phyloP scores from a whole-genome alignment of 148 eudicot genomes.

The Diospyros lotus region DNA sequence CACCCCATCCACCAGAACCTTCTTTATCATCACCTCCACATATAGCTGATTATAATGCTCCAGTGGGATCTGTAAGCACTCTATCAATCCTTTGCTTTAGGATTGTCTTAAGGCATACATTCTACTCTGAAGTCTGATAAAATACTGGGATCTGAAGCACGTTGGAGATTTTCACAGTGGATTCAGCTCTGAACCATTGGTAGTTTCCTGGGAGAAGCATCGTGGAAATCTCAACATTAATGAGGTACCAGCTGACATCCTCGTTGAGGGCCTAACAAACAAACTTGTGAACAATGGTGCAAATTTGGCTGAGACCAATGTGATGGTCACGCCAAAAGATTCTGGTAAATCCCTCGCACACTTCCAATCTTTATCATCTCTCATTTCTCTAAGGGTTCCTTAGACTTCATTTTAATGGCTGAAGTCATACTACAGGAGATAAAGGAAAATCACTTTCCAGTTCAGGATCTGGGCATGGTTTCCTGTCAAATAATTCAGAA shows the following conservation, averaged over 20 bases:
- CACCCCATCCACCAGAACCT: slow-evolving; percentile 53
- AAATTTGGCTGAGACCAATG: slow-evolving; percentile 27
- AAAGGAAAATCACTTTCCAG: slow-evolving; percentile 50
- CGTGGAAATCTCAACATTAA: slow-evolving; percentile 22
- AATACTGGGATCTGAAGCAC: slow-evolving; percentile 37
- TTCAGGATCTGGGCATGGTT: slow-evolving; percentile 53
- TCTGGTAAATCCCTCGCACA: slow-evolving; percentile 35
- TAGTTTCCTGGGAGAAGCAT: slow-evolving; percentile 40
- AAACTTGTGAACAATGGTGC: slow-evolving; percentile 20
- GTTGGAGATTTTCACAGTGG: slow-evolving; percentile 44
- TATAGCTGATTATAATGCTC: slow-evolving; percentile 36
- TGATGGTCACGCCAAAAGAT: slow-evolving; percentile 45
- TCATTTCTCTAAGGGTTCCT: not conserved
- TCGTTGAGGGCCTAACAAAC: slow-evolving; percentile 30
- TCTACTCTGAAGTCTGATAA: not conserved
- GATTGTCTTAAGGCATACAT: not conserved
- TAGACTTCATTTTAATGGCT: not conserved
- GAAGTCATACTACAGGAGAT: slow-evolving; percentile 30
- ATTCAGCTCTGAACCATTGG: slow-evolving; percentile 29
- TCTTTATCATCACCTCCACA: slow-evolving; percentile 56
- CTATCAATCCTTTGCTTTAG: not conserved
- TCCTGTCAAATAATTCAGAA: slow-evolving; percentile 43
- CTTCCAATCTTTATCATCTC: not conserved
- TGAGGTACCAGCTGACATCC: slow-evolving; percentile 26
- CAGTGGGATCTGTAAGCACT: slow-evolving; percentile 44